Percentiles rank a stretch among this genome's conserved stretches.
phyloP scores from a whole-genome alignment of 306 rosid species.

The Biancaea sappan region DNA sequence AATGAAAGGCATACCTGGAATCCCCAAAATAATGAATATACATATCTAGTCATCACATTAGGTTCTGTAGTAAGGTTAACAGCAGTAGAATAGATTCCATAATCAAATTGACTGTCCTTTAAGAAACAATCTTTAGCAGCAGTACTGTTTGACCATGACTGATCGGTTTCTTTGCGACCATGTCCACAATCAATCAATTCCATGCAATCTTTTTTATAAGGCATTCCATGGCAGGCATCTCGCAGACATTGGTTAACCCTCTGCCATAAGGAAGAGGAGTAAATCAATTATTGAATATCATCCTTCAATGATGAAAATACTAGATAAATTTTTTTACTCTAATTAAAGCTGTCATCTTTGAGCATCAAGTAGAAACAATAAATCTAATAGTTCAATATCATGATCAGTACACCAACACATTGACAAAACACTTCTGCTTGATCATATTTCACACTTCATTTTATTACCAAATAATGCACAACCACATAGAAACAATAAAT shows the following conservation, averaged over 20 bases:
- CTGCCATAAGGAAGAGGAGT: conserved; percentile 44
- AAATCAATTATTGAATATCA: conserved; percentile 27
- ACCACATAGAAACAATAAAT: conserved; percentile 10
- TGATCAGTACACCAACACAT: not conserved
- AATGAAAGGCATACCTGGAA: conserved; percentile 65
- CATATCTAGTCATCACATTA: conserved; percentile 58
- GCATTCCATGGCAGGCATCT: conserved; percentile 47
- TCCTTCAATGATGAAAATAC: conserved; percentile 7
- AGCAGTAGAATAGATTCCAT: conserved; percentile 64
- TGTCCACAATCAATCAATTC: conserved; percentile 69
- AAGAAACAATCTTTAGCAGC: conserved; percentile 51
- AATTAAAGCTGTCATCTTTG: not conserved
- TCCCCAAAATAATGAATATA: conserved; percentile 82
- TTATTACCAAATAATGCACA: not conserved
- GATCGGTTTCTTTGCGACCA: not conserved
- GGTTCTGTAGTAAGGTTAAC: conserved; percentile 55
- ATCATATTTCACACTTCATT: not conserved
- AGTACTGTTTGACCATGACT: conserved; percentile 15
- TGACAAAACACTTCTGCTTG: not conserved
- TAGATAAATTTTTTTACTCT: conserved; percentile 7
- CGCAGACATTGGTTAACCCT: conserved; percentile 86
- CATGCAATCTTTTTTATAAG: conserved; percentile 14
- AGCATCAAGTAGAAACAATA: conserved; percentile 6
- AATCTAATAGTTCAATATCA: not conserved
- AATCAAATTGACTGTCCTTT: conserved; percentile 29